Base-by-base conservation (phyloP, 331 rosid species). In the Stylosanthes scabra region DNA sequence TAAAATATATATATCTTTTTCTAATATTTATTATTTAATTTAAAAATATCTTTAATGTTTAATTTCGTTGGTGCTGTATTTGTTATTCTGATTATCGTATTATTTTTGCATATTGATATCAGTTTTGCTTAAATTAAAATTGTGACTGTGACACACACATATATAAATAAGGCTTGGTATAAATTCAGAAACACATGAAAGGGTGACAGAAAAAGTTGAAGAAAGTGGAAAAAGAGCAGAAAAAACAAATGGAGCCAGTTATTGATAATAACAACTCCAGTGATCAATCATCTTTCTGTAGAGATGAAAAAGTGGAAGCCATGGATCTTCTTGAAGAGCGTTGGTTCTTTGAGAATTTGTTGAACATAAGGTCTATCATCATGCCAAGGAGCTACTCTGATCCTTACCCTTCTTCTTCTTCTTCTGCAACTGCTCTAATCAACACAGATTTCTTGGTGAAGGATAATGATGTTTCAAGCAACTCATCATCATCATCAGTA, bases 261-360 rank as follows among this genome's bases (percentile, higher is more conserved):
- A 3, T 50, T 51, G 20, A 50, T 50, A 51, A 51, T 6, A 49
- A 29, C 34, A 29, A 58, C 71, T 74, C 78, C 79, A 69, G 55
- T 78, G 91, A 82, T n/a, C n/a, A n/a, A 20, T 75, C 86, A 34
- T 85, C 86, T 55, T 80, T 81, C 9, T 71, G 77, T n/a, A 79
- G 13, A 59, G 86, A 82, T 44, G 86, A 72, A 63, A 82, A 78
- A 58, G 72, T 56, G 14, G 91, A 85, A 72, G 85, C 91, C 54
- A 66, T 86, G 46, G 90, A 93, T 85, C 90, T 90, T 75, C 77
- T 91, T 31, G 97, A 94, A 56, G 88, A 86, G 62, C 81, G 79
- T 45, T 94, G 99, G 99, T 91, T 87, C 73, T 94, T 91, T 73
- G 86, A 80, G 15, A 91, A 91, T 83, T 64, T 85, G 82, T 81